Evolutionary conservation across 495 filamentous ascomycete genomes (phyloP).

Genomic region (Penicillium macrosclerotiorum): DNA sequence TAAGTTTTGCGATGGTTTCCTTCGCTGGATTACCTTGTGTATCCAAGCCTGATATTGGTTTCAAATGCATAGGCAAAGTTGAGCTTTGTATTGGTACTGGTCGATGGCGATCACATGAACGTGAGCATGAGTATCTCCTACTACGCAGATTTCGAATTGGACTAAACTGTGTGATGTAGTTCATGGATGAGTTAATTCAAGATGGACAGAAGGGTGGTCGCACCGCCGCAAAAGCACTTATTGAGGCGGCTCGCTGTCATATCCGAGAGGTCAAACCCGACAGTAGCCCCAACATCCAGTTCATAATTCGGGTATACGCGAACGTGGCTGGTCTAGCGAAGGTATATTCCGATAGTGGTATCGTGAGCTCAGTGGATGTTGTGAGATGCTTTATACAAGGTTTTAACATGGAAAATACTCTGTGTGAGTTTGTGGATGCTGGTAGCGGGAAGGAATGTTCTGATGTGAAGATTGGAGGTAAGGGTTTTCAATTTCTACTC

Average conservation of each 20-base stretch:
- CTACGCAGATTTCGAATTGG: neutral
- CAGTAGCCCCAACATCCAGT: conserved; percentile 14
- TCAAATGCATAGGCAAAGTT: conserved; percentile 13
- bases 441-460: conserved; percentile 35
- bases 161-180: conserved; percentile 7
- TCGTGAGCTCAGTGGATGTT: conserved; percentile 8
- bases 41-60: neutral
- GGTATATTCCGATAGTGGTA: conserved; percentile 16
- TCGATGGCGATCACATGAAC: conserved; percentile 35
- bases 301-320: conserved; percentile 27
- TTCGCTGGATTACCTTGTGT: too few relatives aligned
- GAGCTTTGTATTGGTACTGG: conserved; percentile 26
- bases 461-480: conserved; percentile 31
- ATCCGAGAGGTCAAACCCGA: conserved; percentile 8
- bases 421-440: conserved; percentile 33
- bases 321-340: conserved; percentile 29
- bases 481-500: too few relatives aligned
- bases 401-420: conserved; percentile 28
- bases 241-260: conserved; percentile 11
- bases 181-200: conserved; percentile 17
- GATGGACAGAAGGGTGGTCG: conserved; percentile 23
- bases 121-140: conserved; percentile 13
- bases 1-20: conserved; percentile 6
- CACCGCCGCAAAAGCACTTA: conserved; percentile 19
- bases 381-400: conserved; percentile 26